phyloP scores from a whole-genome alignment of 2,329 filamentous ascomycete species.

The Cryphonectria radicalis region DNA sequence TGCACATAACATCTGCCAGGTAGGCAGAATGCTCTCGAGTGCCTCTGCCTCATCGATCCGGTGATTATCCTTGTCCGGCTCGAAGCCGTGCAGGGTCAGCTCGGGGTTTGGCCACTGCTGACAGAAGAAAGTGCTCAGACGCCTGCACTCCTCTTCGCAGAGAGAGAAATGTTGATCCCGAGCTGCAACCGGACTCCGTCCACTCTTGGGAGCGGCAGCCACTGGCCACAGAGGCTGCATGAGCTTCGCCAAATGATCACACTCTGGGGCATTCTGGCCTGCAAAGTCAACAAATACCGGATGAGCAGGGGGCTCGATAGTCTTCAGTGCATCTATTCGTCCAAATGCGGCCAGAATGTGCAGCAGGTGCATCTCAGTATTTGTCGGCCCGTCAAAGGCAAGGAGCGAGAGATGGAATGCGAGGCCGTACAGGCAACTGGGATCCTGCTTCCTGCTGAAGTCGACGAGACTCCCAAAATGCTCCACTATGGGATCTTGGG shows the following conservation, averaged over 20 bases:
- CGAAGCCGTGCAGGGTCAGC: conserved; percentile 39
- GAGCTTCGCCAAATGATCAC: neutral
- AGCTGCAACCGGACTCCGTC: too few relatives aligned
- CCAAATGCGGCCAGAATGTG: conserved; percentile 5
- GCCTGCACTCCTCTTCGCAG: conserved; percentile 4
- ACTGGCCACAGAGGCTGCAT: conserved; percentile 8
- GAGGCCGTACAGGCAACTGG: neutral
- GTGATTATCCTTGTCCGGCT: conserved; percentile 31
- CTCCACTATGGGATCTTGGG: conserved; percentile 12
- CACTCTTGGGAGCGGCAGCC: too few relatives aligned
- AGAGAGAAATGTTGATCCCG: neutral
- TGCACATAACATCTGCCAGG: conserved; percentile 53
- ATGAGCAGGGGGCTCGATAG: conserved; percentile 8
- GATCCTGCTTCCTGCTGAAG: conserved; percentile 7
- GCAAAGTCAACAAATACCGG: conserved; percentile 19
- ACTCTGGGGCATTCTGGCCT: neutral
- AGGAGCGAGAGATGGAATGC: conserved; percentile 13
- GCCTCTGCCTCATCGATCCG: conserved; percentile 44
- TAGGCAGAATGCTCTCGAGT: conserved; percentile 43
- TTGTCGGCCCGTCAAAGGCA: conserved; percentile 2
- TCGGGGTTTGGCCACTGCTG: conserved; percentile 49
- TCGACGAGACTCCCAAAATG: conserved; percentile 20
- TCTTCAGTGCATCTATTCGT: conserved; percentile 12
- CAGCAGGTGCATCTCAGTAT: conserved; percentile 5
- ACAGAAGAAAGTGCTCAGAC: conserved; percentile 47